Evolutionary conservation across 176 grass and related monocot species (phyloP).

Genomic region (Aechmea fasciata): DNA sequence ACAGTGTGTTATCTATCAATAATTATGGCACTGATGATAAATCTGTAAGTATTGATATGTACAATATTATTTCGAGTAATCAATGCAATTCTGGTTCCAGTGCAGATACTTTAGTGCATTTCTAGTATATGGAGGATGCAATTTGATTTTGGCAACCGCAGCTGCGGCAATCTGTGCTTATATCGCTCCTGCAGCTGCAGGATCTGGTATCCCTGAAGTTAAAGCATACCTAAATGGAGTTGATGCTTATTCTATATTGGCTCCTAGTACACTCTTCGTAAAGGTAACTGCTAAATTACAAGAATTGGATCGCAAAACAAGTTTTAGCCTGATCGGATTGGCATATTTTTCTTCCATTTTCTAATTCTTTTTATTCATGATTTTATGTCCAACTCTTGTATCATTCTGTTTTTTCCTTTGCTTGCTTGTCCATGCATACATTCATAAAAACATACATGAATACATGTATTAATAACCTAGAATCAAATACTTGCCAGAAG

Average conservation of each 20-base stretch:
- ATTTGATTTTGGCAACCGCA: conserved; percentile 47
- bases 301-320: neutral
- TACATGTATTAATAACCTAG: neutral
- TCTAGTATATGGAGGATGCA: conserved; percentile 58
- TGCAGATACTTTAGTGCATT: conserved; percentile 84
- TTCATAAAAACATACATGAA: too few relatives aligned
- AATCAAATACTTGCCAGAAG: neutral
- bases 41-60: neutral
- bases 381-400: neutral
- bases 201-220: conserved; percentile 95
- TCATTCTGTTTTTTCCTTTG: too few relatives aligned
- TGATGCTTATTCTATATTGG: conserved; percentile 85
- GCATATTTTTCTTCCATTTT: neutral
- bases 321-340: neutral
- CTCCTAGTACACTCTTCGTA: conserved; percentile 91
- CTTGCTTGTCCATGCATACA: too few relatives aligned
- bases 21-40: neutral
- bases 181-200: conserved; percentile 92
- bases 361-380: neutral
- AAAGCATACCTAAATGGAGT: conserved; percentile 98
- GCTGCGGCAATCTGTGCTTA: conserved; percentile 86
- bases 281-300: conserved; percentile 39
- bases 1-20: too few relatives aligned
- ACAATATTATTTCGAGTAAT: conserved; percentile 29
- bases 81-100: conserved; percentile 42